Evolutionary conservation across 2,329 filamentous ascomycete genomes (phyloP).

Genomic region (Exophiala alcalophila): DNA sequence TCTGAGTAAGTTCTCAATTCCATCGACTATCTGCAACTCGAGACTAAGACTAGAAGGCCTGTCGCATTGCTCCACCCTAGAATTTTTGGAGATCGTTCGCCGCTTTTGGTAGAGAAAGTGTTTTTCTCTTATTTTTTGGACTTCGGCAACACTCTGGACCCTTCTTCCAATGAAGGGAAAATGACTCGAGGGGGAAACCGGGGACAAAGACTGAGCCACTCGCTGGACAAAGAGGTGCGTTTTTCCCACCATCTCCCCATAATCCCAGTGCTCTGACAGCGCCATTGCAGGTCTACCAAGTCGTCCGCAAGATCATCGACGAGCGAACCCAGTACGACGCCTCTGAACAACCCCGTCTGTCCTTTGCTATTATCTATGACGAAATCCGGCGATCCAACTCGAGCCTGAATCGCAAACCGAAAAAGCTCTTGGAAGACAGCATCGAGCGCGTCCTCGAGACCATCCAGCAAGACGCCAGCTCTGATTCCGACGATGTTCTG

Average conservation of each 20-base stretch:
- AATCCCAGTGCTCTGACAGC: neutral
- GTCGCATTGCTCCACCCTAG: no score
- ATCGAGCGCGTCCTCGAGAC: conserved; percentile 78
- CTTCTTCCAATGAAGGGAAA: no score
- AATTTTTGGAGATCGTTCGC: no score
- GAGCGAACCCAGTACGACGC: conserved; percentile 56
- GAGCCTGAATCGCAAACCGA: conserved; percentile 76
- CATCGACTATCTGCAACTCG: no score
- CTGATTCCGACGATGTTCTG: conserved; percentile 48
- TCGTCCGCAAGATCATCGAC: conserved; percentile 73
- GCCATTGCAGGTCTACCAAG: conserved; percentile 63
- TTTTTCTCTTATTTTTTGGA: no score
- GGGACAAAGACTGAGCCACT: conserved; percentile 51
- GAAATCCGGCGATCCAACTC: conserved; percentile 83
- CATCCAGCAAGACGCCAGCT: conserved; percentile 60
- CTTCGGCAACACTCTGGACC: no score
- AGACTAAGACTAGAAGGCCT: no score
- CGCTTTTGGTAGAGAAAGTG: no score
- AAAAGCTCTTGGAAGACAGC: conserved; percentile 75
- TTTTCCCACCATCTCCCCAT: neutral
- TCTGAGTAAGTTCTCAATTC: no score
- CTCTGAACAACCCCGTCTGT: conserved; percentile 38
- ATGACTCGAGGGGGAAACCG: conserved; percentile 44
- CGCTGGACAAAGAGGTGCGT: conserved; percentile 61
- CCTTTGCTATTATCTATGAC: conserved; percentile 68